Evolutionary conservation across 1,284 basidiomycete species (phyloP).

Genomic region (Fistulina hepatica): DNA sequence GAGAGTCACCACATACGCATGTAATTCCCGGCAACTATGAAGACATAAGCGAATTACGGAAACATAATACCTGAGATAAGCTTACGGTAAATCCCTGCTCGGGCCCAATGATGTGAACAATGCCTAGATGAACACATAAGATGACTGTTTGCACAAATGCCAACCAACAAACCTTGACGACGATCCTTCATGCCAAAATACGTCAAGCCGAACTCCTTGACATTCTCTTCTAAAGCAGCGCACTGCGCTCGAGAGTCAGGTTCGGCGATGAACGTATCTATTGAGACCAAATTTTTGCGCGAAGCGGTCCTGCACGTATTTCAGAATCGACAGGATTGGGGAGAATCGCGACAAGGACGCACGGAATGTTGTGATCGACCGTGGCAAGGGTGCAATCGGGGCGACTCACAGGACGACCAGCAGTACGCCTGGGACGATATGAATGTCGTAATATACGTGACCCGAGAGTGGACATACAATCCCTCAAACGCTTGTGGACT

Average conservation of each 20-base stretch:
- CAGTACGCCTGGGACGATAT: constrained; percentile 49
- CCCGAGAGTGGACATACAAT: constrained; percentile 40
- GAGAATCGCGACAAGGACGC: constrained; percentile 26
- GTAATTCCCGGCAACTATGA: constrained; percentile 86
- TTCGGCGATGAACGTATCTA: constrained; percentile 75
- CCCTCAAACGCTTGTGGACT: constrained; percentile 96
- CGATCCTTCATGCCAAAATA: constrained; percentile 92
- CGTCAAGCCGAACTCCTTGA: constrained; percentile 89
- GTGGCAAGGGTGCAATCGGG: constrained; percentile 94
- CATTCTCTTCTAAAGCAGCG: constrained; percentile 85
- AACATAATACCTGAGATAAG: constrained; percentile 6
- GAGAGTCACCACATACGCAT: constrained; percentile 93
- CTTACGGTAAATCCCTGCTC: constrained; percentile 90
- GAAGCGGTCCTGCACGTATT: constrained; percentile 54
- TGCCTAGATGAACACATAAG: constrained; percentile 41
- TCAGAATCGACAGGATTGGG: constrained; percentile 3
- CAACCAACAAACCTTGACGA: constrained; percentile 56
- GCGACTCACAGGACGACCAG: constrained; percentile 74
- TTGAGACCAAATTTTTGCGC: constrained; percentile 76
- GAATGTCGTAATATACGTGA: constrained; percentile 6
- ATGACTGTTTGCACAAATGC: constrained; percentile 4
- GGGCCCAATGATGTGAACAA: constrained; percentile 93
- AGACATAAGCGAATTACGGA: constrained; percentile 4
- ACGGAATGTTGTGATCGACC: constrained; percentile 95
- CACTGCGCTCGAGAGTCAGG: constrained; percentile 91